These are phyloP conservation scores for Leccinum holopus DNA, from an alignment of 1,284 basidiomycete genomes.

Conservation along the genomic window DNA sequence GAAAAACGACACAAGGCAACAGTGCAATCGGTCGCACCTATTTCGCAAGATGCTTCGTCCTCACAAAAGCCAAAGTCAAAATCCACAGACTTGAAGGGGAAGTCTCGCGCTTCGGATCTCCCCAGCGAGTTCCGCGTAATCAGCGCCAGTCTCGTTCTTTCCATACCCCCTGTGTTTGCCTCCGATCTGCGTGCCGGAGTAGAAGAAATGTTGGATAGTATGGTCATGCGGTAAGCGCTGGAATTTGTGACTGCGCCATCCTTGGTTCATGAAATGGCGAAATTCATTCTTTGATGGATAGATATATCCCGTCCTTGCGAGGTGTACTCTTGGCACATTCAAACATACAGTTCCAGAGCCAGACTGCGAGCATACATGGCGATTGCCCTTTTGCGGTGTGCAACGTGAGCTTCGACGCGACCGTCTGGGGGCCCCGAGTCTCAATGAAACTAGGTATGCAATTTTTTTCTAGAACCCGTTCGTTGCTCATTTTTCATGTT, in stretches of 20 bases:
- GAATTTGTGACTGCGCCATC: constrained; percentile 5
- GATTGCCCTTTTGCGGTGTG: constrained; percentile 89
- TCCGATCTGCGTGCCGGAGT: constrained; percentile 69
- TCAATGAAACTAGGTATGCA: constrained; percentile 80
- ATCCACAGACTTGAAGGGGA: constrained; percentile 42
- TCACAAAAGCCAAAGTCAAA: constrained; percentile 10
- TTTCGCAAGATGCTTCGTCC: constrained; percentile 9
- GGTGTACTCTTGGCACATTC: constrained; percentile 90
- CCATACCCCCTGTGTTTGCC: constrained; percentile 83
- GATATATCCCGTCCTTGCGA: constrained; percentile 84
- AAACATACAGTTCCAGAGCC: constrained; percentile 68
- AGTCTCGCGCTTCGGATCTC: constrained; percentile 28
- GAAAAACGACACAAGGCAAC: constrained; percentile 27
- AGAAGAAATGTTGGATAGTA: constrained; percentile 86
- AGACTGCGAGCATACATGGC: constrained; percentile 69
- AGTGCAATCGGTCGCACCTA: background rate
- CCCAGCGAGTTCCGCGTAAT: constrained; percentile 66
- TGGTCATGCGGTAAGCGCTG: constrained; percentile 83
- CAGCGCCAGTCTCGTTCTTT: constrained; percentile 65
- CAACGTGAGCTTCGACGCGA: constrained; percentile 76
- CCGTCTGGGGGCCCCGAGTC: constrained; percentile 87
- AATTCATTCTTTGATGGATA: constrained; percentile 33
- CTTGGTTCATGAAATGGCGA: constrained; percentile 1
- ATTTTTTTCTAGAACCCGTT: background rate
- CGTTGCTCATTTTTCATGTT: background rate